Conservation (phyloP, 108 stramenopile genomes). For the Cyclotella cryptica region DNA sequence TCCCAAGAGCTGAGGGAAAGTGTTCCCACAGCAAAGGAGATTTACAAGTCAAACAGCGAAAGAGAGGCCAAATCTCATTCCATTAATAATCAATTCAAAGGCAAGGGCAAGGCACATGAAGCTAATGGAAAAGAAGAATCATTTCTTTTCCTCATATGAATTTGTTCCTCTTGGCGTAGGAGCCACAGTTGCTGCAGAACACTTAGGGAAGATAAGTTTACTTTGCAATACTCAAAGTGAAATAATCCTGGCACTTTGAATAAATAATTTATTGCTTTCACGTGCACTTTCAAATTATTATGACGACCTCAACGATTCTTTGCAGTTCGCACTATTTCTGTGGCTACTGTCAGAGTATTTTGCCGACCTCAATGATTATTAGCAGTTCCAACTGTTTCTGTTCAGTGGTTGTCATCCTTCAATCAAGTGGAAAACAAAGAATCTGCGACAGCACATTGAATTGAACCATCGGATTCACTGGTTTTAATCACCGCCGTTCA, state of each 20-base stretch:
- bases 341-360: too few relatives aligned
- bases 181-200: slow-evolving; percentile 30
- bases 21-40: slow-evolving; percentile 88
- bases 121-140: slow-evolving; percentile 46
- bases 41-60: slow-evolving; percentile 86
- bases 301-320: too few relatives aligned
- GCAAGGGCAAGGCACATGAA: slow-evolving; percentile 22
- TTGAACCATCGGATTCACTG: background rate
- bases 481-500: background rate
- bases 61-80: slow-evolving; percentile 50
- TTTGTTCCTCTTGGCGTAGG: slow-evolving; percentile 83
- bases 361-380: too few relatives aligned
- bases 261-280: too few relatives aligned
- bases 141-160: slow-evolving; percentile 67
- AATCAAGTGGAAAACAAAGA: too few relatives aligned
- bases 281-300: too few relatives aligned
- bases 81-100: slow-evolving; percentile 6
- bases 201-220: background rate
- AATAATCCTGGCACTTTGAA: too few relatives aligned
- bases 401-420: too few relatives aligned
- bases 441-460: too few relatives aligned
- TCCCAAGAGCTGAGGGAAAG: slow-evolving; percentile 90
- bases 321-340: too few relatives aligned
- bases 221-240: too few relatives aligned
- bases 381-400: too few relatives aligned